These are phyloP conservation scores for Colletotrichum karsti DNA, from an alignment of 2,329 filamentous ascomycete species.

Conservation along the genomic window DNA sequence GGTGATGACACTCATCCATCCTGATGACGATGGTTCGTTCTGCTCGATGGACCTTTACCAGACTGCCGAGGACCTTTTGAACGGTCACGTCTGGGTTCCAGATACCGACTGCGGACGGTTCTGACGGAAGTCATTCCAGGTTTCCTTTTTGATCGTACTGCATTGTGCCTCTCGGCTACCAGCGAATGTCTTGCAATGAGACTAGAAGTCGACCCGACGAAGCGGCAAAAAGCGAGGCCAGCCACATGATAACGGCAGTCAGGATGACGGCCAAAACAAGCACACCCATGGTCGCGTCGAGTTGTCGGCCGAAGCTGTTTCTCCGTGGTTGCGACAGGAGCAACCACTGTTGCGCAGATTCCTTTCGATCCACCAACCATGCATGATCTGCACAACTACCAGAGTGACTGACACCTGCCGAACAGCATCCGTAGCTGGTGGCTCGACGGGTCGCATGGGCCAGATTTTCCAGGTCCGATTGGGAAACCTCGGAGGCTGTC, in stretches of 20 bases:
- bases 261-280: background rate
- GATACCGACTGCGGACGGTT: background rate
- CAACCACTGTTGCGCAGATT: background rate
- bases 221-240: background rate
- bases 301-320: background rate
- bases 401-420: conserved; percentile 14
- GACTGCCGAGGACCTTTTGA: background rate
- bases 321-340: background rate
- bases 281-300: background rate
- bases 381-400: background rate
- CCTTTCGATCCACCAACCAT: background rate
- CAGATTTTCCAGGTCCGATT: background rate
- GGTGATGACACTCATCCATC: background rate
- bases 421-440: background rate
- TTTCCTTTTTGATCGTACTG: background rate
- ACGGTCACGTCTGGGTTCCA: background rate
- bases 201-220: background rate
- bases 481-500: conserved; percentile 3
- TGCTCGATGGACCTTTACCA: background rate
- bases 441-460: background rate
- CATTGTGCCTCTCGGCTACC: background rate
- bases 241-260: background rate
- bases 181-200: background rate
- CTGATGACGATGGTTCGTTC: background rate
- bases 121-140: background rate